Evolutionary conservation across 2,329 filamentous ascomycete species (phyloP).

Genomic region (Teratosphaeria gauchensis): DNA sequence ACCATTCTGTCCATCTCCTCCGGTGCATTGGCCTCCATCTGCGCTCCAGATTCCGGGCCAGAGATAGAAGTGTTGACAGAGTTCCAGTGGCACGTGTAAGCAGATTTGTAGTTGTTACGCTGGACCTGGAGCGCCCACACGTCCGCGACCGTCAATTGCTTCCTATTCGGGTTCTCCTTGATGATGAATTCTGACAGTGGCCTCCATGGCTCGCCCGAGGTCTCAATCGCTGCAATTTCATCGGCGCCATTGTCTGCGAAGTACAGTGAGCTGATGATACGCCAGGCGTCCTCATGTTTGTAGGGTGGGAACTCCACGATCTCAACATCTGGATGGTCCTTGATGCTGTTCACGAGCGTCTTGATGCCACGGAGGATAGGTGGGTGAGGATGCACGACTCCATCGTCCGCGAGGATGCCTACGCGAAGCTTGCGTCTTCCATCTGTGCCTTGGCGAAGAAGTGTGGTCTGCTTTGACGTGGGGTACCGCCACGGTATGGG

Average conservation of each 20-base stretch:
- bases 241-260: conserved; percentile 48
- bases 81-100: conserved; percentile 39
- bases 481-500: conserved; percentile 45
- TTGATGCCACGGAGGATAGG: conserved; percentile 44
- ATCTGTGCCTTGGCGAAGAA: conserved; percentile 11
- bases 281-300: conserved; percentile 41
- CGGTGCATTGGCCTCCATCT: background rate
- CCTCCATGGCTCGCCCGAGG: conserved; percentile 48
- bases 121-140: conserved; percentile 33
- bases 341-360: conserved; percentile 29
- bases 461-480: conserved; percentile 4
- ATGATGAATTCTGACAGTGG: conserved; percentile 52
- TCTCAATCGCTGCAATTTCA: conserved; percentile 40
- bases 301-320: conserved; percentile 44
- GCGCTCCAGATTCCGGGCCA: conserved; percentile 12
- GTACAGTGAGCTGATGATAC: conserved; percentile 41
- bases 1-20: conserved; percentile 27
- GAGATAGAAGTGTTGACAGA: conserved; percentile 25
- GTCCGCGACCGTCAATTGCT: conserved; percentile 32
- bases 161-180: conserved; percentile 44
- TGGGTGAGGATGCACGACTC: conserved; percentile 55
- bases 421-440: conserved; percentile 40
- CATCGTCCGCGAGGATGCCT: conserved; percentile 56
- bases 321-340: conserved; percentile 38
- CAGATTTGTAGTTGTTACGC: conserved; percentile 35